A percentile compares a stretch with the other conserved stretches of the same genome.
These are phyloP conservation scores for Metarhizium rileyi DNA, from an alignment of 2,329 filamentous ascomycete species.

Conservation along the genomic window DNA sequence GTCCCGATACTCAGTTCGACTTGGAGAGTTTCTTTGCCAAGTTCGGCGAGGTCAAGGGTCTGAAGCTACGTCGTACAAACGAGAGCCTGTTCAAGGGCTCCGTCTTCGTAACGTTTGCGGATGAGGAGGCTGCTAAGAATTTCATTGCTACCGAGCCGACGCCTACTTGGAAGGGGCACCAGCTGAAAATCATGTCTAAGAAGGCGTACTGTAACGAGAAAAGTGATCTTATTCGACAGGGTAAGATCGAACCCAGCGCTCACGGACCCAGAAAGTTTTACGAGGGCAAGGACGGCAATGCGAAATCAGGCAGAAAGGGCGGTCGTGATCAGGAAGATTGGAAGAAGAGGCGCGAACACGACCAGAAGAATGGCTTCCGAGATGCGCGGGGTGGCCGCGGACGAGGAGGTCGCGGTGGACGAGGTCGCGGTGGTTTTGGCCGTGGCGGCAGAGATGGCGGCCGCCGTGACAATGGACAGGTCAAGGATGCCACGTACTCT, in stretches of 20 bases:
- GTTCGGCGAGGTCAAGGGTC: conserved; percentile 67
- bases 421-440: conserved; percentile 27
- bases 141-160: conserved; percentile 74
- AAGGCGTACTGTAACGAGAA: conserved; percentile 76
- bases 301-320: conserved; percentile 15
- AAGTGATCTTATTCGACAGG: conserved; percentile 58
- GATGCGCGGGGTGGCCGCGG: conserved; percentile 35
- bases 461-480: conserved; percentile 16
- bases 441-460: conserved; percentile 31
- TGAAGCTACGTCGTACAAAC: conserved; percentile 73
- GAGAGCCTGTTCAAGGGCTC: conserved; percentile 85
- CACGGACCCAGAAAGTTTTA: conserved; percentile 34
- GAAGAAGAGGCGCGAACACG: conserved; percentile 54
- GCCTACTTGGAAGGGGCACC: conserved; percentile 74
- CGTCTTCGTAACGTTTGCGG: conserved; percentile 86
- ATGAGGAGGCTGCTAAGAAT: conserved; percentile 65
- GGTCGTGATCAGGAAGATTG: conserved; percentile 46
- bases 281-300: conserved; percentile 34
- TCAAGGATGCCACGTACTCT: conserved; percentile 20
- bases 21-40: conserved; percentile 85
- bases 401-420: conserved; percentile 28
- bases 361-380: conserved; percentile 50
- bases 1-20: conserved; percentile 79
- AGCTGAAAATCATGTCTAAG: conserved; percentile 80
- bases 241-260: conserved; percentile 53